Conservation (phyloP, 2,329 filamentous ascomycete species). For the Beauveria sp. region DNA sequence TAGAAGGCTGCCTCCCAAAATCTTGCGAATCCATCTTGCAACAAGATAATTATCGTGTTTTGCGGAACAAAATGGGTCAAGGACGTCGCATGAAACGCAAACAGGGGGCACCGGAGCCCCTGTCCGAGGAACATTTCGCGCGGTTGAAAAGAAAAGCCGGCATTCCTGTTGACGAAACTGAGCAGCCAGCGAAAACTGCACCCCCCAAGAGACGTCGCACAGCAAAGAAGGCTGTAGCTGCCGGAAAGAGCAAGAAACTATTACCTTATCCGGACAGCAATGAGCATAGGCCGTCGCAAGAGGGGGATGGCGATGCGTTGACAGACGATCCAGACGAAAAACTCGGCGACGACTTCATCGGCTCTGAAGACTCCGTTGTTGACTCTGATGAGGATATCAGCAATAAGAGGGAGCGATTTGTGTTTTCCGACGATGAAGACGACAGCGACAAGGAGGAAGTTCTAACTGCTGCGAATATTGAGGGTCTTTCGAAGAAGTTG, state of each 20-base stretch:
- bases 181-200: constrained; percentile 42
- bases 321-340: constrained; percentile 35
- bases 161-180: constrained; percentile 48
- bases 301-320: constrained; percentile 35
- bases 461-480: constrained; percentile 93
- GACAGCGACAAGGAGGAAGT: constrained; percentile 82
- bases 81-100: constrained; percentile 93
- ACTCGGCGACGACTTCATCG: constrained; percentile 53
- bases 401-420: constrained; percentile 47
- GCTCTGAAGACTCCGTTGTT: constrained; percentile 50
- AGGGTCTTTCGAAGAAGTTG: constrained; percentile 76
- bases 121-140: constrained; percentile 72
- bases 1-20: neutral
- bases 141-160: constrained; percentile 80
- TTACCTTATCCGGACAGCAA: constrained; percentile 14
- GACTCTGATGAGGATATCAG: constrained; percentile 63
- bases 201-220: constrained; percentile 52
- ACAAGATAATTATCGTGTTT: neutral
- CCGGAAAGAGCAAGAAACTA: constrained; percentile 14
- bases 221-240: constrained; percentile 26
- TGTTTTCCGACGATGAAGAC: constrained; percentile 94
- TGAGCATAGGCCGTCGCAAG: neutral
- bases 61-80: constrained; percentile 58
- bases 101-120: constrained; percentile 75
- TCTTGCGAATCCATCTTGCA: neutral